Conservation (phyloP, 2,329 filamentous ascomycete species). For the Curvularia sp. region DNA sequence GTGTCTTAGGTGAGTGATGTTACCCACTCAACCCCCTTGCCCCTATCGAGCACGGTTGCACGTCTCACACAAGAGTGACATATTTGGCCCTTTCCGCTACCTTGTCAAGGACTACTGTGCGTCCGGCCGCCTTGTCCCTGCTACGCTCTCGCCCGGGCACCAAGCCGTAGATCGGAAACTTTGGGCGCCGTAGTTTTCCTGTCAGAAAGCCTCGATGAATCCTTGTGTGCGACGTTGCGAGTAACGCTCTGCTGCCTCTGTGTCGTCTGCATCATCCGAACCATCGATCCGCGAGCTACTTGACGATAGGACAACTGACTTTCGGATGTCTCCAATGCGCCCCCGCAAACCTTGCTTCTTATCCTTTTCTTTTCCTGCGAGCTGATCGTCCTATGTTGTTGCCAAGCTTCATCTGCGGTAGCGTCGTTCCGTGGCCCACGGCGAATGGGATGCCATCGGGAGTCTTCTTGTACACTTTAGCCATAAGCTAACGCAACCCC, state of each 20-base stretch:
- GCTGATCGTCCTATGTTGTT: conserved; percentile 21
- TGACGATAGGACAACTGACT: conserved; percentile 22
- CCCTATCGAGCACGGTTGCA: conserved; percentile 31
- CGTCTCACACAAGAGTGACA: conserved; percentile 30
- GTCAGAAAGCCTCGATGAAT: conserved; percentile 15
- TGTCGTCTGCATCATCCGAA: conserved; percentile 24
- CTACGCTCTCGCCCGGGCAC: conserved; percentile 23
- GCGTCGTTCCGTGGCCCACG: conserved; percentile 19
- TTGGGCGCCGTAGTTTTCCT: conserved; percentile 20
- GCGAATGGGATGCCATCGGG: conserved; percentile 35
- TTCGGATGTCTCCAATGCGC: background rate
- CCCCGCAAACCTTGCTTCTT: conserved; percentile 4
- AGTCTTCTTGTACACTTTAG: conserved; percentile 17
- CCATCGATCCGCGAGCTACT: conserved; percentile 27
- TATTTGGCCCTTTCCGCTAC: conserved; percentile 22
- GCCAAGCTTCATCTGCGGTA: conserved; percentile 29
- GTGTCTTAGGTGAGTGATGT: conserved; percentile 12
- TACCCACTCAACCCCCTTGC: conserved; percentile 20
- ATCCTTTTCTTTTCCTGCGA: conserved; percentile 14
- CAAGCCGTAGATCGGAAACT: conserved; percentile 7
- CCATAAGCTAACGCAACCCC: conserved; percentile 18
- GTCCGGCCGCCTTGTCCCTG: conserved; percentile 18
- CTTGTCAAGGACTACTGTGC: conserved; percentile 9
- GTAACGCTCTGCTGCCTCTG: conserved; percentile 22
- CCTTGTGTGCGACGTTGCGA: conserved; percentile 6